Evolutionary conservation across 2,329 filamentous ascomycete species (phyloP), one percentile per base, ranked within the genome.

Genomic region (Metarhizium robertsii): DNA sequence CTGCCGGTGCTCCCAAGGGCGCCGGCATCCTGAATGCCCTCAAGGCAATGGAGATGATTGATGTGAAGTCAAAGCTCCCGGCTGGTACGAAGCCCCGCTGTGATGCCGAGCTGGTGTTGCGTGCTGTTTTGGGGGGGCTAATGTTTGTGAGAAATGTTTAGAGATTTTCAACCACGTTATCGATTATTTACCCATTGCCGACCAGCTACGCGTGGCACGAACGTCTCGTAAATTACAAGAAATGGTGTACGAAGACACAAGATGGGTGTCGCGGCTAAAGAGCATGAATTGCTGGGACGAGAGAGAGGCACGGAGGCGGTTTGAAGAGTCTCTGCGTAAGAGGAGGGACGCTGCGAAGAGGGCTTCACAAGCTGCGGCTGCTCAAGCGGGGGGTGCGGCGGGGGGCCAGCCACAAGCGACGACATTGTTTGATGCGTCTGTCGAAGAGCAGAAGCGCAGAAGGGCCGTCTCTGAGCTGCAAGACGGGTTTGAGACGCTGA

Each of bases 221-320:
- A 85, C 88, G 29, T 96, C 90, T 57, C 87, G 83, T 66, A 88
- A 90, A 58, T 83, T 97, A 79, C 87, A 88, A 67, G 94, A 99
- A 73, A 99, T 99, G 92, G 92, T 96, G 3, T 99, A 97, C 72
- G 94, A 99, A 69, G 94, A 99, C 70, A 90, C 91, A 52, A 82
- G 92, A 74, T 99, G 94, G 94, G 88, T 97, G 43, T 84, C 89
- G 60, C 82, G 89, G 60, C 73, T 99, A 54, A 88, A 88, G 67
- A 85, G 80, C 57, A 96, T 99, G 85, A 89, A 87, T 2, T 87
- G 88, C 61, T 99, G 94, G 94, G 87, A 95, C 66, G 94, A 99
- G 67, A 71, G 76, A 3, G 92, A 96, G 67, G 94, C 94, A 4
- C 81, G 92, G 58, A 84, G 82, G 62, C 77, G 88, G 53, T 89